Evolutionary conservation across 495 filamentous ascomycete species (phyloP).

Genomic region (Aspergillus avenaceus): DNA sequence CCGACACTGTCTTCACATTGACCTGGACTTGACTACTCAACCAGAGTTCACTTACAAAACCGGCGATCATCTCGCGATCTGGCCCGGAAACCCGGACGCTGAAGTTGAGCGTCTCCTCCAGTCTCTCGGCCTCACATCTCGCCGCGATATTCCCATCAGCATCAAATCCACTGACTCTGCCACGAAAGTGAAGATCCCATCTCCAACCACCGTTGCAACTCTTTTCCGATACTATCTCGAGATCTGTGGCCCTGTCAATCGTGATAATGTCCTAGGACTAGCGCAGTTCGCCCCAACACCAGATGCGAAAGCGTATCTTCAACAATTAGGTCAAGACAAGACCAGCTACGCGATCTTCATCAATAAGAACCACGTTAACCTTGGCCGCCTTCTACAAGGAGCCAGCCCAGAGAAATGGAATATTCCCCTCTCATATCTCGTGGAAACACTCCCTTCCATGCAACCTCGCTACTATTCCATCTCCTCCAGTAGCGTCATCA

Average conservation of each 20-base stretch:
- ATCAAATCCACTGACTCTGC: constrained; percentile 31
- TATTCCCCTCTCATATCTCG: constrained; percentile 41
- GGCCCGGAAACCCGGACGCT: constrained; percentile 62
- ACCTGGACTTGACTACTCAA: constrained; percentile 37
- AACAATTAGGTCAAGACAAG: constrained; percentile 29
- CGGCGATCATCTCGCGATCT: constrained; percentile 73
- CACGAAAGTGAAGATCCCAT: constrained; percentile 35
- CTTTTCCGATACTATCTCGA: constrained; percentile 48
- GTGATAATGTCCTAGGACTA: constrained; percentile 37
- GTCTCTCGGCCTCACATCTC: constrained; percentile 28
- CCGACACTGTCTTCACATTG: constrained; percentile 48
- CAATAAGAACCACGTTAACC: constrained; percentile 31
- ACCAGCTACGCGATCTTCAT: constrained; percentile 29
- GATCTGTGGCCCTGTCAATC: constrained; percentile 43
- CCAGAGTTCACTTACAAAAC: constrained; percentile 60
- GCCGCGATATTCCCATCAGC: constrained; percentile 22
- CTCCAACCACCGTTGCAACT: constrained; percentile 36
- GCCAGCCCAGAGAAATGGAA: constrained; percentile 29
- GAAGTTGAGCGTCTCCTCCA: constrained; percentile 37
- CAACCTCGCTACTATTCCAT: constrained; percentile 54
- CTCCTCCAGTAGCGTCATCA: constrained; percentile 45
- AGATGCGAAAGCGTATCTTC: constrained; percentile 31
- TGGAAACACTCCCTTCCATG: constrained; percentile 39
- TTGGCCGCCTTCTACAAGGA: constrained; percentile 35
- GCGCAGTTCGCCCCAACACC: constrained; percentile 41